These are phyloP conservation scores for Russula dissimulans DNA, from an alignment of 768 basidiomycete species.

Conservation along the genomic window DNA sequence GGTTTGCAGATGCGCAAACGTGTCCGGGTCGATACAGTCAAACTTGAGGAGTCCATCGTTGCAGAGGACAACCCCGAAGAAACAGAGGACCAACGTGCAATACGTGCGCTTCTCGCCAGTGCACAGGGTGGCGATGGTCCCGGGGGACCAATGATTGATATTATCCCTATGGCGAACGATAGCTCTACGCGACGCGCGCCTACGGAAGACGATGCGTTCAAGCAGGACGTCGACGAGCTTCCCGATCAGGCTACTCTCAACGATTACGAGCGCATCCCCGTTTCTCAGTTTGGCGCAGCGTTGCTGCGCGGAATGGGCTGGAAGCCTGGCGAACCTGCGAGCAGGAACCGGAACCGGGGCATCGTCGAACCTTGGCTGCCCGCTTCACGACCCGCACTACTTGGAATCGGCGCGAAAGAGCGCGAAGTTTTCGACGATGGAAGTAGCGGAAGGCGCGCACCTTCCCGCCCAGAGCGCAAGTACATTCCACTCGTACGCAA, in stretches of 20 bases:
- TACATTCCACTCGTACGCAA: constrained; percentile 79
- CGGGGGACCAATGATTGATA: constrained; percentile 37
- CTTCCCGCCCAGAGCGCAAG: constrained; percentile 52
- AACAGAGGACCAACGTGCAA: constrained; percentile 71
- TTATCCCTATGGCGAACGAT: constrained; percentile 41
- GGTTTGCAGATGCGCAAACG: constrained; percentile 51
- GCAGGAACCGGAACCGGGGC: constrained; percentile 42
- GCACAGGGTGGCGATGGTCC: constrained; percentile 34
- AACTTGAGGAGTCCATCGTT: constrained; percentile 25
- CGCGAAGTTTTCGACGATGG: constrained; percentile 65
- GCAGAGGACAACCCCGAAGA: constrained; percentile 33
- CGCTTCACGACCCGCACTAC: constrained; percentile 66
- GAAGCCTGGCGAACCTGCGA: constrained; percentile 73
- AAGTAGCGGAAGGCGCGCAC: constrained; percentile 35
- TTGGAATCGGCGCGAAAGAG: constrained; percentile 94
- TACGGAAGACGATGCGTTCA: constrained; percentile 77
- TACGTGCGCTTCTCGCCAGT: constrained; percentile 67
- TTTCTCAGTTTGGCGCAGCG: constrained; percentile 89
- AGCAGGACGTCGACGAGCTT: constrained; percentile 72
- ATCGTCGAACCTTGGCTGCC: constrained; percentile 76
- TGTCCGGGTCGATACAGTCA: constrained; percentile 22
- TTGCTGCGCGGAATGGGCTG: constrained; percentile 95
- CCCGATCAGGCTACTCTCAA: constrained; percentile 69
- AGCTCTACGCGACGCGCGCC: constrained; percentile 27
- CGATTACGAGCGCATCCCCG: constrained; percentile 86